Evolutionary conservation across 2,329 filamentous ascomycete species (phyloP), one percentile per base, ranked within the genome.

Genomic region (Geosmithia morbida): DNA sequence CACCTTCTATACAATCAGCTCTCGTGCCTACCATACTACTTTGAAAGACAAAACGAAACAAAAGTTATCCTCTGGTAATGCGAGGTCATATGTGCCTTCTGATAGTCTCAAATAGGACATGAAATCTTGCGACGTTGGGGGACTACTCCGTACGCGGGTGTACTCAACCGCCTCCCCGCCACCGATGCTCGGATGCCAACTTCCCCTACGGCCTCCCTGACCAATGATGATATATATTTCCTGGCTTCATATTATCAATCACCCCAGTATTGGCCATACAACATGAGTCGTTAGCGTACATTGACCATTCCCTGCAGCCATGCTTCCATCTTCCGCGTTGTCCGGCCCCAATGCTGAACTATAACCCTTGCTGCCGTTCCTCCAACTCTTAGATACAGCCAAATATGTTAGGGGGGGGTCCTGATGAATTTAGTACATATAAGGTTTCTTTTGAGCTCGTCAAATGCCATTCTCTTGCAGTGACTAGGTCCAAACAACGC

Each of bases 151-250:
- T 19, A 22, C 3, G 10, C 43, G 43, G 43, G 43, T 44, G 43
- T 30, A 10, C 20, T 44, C 29, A 44, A 26, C 43, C 43, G 43
- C 7, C 14, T 20, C 40, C 13, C n/a, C n/a, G n/a, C 40, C 13
- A 18, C 40, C 6, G n/a, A n/a, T n/a, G 20, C 8, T 10, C 43
- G 43, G 43, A 44, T 26, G 43, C 29, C 26, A 29, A 44, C 43
- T 14, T 26, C 43, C 43, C 11, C 7, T 90, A 6, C 33, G 13
- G 33, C 33, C 14, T 37, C 33, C 33, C 13, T 37, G 33, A 16
- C 33, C 33, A 37, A 37, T 37, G 33, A 37, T 37, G 14, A 13
- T 11, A 11, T 6, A 5, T 16, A 37, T 11, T 37, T 16, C 22
- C 22, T 26, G 14, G 10, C 33, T 37, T 13, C 33, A 37, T 16